Base-by-base conservation (phyloP, 2,329 filamentous ascomycete genomes). In the Penicillium sp. region DNA sequence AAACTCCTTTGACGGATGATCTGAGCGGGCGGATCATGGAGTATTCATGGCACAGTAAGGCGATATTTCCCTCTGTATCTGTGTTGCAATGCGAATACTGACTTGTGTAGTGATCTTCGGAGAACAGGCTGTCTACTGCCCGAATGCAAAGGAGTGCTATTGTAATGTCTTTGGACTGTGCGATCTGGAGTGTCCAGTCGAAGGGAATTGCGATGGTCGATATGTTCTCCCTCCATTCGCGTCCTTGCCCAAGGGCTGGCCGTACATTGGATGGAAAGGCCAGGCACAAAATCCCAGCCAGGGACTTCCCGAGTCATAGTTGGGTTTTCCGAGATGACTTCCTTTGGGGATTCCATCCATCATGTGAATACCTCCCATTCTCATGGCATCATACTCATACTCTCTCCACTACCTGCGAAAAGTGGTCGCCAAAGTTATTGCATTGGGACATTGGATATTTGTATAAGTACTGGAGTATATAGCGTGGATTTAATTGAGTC, bases 91-190 rank as follows among this genome's bases (percentile, higher is more conserved):
- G 10, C 13, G 6, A 14, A 28, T 36, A 28, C 39, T 59, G 34
- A 54, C 39, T 24, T 33, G 5, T 33, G 10, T 34, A 84, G 81
- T 86, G 57, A 83, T 86, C 10, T 86, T 86, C 61, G 82, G 82
- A 49, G 81, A 83, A 59, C 71, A 79, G 21, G 67, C 79, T 6
- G 78, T 87, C 1, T 79, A 87, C 61, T 90, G 87, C 60, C 87
- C 87, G 0, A 74, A 76, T 16, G 84, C 84, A 1, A 71, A 77
- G 42, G 80, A 83, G 8, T 89, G 87, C 67, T 89, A 89, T 68
- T 89, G 87, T 71, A 83, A 86, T 36, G 79, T 84, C 14, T 90
- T 86, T 62, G 86, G 86, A 0, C 62, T 87, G 23, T 90, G 87
- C 68, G 61, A 79, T 51, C 60, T 83, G 14, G 61, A 56, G 13